Conservation (phyloP, 768 basidiomycete genomes). For the Sarcodon sp. region DNA sequence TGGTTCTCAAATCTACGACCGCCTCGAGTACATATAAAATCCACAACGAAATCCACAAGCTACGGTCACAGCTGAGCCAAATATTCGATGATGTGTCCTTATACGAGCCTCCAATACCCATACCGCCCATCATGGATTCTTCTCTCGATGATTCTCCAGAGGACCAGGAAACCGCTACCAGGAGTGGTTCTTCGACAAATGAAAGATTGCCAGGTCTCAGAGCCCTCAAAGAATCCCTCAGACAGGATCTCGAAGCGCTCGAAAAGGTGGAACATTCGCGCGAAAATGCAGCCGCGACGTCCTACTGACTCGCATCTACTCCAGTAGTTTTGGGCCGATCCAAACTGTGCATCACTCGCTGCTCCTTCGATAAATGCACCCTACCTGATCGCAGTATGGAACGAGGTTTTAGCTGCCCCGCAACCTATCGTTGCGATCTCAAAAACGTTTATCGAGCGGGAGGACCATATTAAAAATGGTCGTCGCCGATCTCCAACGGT, state of each 20-base stretch:
- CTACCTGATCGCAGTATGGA: slow-evolving; percentile 73
- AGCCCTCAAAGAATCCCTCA: slow-evolving; percentile 26
- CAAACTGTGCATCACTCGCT: slow-evolving; percentile 29
- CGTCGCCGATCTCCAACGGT: slow-evolving; percentile 21
- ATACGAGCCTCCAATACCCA: slow-evolving; percentile 7
- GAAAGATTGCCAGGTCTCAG: slow-evolving; percentile 24
- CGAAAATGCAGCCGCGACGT: not conserved
- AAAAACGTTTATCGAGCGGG: slow-evolving; percentile 29
- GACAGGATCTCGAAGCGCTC: slow-evolving; percentile 27
- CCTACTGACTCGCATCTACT: not conserved
- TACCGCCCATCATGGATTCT: slow-evolving; percentile 22
- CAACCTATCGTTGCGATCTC: slow-evolving; percentile 46
- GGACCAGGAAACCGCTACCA: slow-evolving; percentile 2
- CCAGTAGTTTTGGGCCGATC: slow-evolving; percentile 53
- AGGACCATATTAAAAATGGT: slow-evolving; percentile 4
- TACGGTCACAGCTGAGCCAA: no score
- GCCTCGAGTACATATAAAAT: no score
- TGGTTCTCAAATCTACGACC: no score
- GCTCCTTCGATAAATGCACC: slow-evolving; percentile 66
- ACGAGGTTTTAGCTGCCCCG: slow-evolving; percentile 53
- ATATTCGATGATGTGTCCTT: no score
- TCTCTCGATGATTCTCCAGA: slow-evolving; percentile 10
- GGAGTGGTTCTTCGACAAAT: slow-evolving; percentile 7
- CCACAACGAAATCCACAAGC: no score
- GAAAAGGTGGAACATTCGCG: slow-evolving; percentile 19